Evolutionary conservation across 176 grass and related monocot genomes (phyloP).

Genomic region (Carex myosuroides): DNA sequence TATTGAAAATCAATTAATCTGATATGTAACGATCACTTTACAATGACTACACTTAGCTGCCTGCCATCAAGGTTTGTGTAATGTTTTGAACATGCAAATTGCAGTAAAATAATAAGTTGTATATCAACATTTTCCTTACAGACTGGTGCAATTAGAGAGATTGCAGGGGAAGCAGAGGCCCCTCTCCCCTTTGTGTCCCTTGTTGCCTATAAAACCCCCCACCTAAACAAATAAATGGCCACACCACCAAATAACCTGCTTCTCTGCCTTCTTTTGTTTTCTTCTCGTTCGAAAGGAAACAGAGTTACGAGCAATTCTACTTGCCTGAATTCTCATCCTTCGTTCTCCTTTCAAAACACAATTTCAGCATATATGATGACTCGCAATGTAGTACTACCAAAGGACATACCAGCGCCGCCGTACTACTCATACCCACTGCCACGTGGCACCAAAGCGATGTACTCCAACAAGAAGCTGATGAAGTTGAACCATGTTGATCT

Average conservation of each 20-base stretch:
- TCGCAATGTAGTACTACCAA: conserved; percentile 29
- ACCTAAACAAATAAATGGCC: not conserved
- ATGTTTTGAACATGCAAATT: not conserved
- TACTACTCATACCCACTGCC: conserved; percentile 9
- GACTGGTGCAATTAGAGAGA: not conserved
- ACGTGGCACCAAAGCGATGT: conserved; percentile 4
- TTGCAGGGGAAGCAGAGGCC: not conserved
- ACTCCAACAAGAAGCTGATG: conserved; percentile 27
- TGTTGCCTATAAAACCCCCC: not conserved
- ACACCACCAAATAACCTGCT: not conserved
- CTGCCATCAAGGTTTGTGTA: not conserved
- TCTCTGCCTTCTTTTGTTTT: not conserved
- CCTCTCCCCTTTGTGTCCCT: too few species aligned
- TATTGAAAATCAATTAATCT: not conserved
- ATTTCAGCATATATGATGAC: conserved; percentile 38
- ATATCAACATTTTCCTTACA: not conserved
- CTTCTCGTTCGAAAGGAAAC: not conserved
- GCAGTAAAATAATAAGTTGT: not conserved
- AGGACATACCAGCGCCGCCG: conserved; percentile 27
- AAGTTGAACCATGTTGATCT: conserved; percentile 23
- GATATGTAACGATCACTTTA: not conserved
- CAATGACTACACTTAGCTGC: too few species aligned
- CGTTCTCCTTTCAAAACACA: not conserved
- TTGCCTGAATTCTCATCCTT: not conserved
- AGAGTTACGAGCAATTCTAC: not conserved